Evolutionary conservation across 805 yeast species (phyloP), one percentile per base, ranked within the genome.

Genomic region (Candida piceae): DNA sequence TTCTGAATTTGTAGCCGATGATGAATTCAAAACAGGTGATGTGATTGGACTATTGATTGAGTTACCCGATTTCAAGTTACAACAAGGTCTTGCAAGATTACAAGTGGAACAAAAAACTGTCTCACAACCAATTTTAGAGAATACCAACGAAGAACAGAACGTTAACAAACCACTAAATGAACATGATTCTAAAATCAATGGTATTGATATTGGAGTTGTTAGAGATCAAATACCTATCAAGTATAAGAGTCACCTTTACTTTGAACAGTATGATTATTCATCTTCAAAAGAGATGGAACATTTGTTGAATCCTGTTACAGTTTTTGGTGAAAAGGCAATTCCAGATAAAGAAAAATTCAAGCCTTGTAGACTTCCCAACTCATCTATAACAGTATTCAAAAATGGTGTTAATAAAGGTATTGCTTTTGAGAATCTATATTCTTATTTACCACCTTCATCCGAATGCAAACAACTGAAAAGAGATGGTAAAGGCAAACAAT

Each of bases 211-310:
- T 1, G 80, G 82, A 46, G 65, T 84, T 12, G 59, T 74, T 2
- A 70, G 97, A 38, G 97, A 88, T 51, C 87, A 90, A 50, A 80
- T 84, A 35, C 96, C 97, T 2, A 84, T 93, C 34, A 72, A 83
- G 48, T 87, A 83, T 61, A 84, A 81, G 52, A 80, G 74, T 39
- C 79, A 80, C 32, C 62, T 86, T 19, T 88, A 76, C 61, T 88
- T 79, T 55, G 99, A 93, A 56, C 86, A 82, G 49, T 80, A 78
- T 41, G 97, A 93, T 56, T 86, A 84, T 52, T 72, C 78, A 4
- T 63, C 78, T 4, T 74, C 86, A 0, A 79, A 76, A 44, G 71
- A 69, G 24, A 80, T 84, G 83, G 84, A 82, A 31, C 89, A 83
- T 52, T 60, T 83, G 37, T 63, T 84, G 38, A 78, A 81, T 42